phyloP scores from a whole-genome alignment of 2,329 filamentous ascomycete genomes.

The Immersiporthe knoxdaviesiana region DNA sequence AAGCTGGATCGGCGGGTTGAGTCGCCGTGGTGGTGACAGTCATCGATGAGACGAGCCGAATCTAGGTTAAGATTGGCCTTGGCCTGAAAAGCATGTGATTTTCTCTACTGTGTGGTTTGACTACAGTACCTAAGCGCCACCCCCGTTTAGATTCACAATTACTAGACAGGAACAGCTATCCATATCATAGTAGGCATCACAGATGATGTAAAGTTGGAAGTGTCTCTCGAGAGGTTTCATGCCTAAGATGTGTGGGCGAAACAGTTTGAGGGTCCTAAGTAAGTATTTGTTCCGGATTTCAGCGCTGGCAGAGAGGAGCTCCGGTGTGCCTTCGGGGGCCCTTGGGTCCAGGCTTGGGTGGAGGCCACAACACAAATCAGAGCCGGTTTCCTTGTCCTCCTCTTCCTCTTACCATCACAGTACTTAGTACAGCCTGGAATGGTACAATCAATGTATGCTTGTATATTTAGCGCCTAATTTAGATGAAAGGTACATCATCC shows the following conservation, averaged over 20 bases:
- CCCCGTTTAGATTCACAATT: background rate
- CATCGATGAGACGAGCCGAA: background rate
- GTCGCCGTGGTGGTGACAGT: background rate
- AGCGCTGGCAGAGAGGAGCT: background rate
- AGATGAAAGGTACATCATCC: background rate
- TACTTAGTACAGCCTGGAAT: background rate
- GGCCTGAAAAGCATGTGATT: background rate
- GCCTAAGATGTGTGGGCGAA: background rate
- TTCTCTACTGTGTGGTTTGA: background rate
- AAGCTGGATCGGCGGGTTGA: background rate
- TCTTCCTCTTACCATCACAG: background rate
- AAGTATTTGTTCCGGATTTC: background rate
- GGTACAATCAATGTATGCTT: background rate
- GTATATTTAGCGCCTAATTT: background rate
- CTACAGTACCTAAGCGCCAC: background rate
- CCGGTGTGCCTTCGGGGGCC: background rate
- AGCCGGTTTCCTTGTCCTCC: background rate
- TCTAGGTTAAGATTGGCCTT: background rate
- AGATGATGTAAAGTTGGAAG: background rate
- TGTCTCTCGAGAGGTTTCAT: too few species aligned
- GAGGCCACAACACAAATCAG: background rate
- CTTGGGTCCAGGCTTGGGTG: background rate
- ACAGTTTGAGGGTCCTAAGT: too few species aligned
- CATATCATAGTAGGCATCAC: too few species aligned
- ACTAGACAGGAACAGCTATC: background rate